A percentile compares a stretch with the other conserved stretches of the same genome.
These are phyloP conservation scores for Fraxinus dipetala DNA, from an alignment of 305 asterid genomes.

Conservation along the genomic window DNA sequence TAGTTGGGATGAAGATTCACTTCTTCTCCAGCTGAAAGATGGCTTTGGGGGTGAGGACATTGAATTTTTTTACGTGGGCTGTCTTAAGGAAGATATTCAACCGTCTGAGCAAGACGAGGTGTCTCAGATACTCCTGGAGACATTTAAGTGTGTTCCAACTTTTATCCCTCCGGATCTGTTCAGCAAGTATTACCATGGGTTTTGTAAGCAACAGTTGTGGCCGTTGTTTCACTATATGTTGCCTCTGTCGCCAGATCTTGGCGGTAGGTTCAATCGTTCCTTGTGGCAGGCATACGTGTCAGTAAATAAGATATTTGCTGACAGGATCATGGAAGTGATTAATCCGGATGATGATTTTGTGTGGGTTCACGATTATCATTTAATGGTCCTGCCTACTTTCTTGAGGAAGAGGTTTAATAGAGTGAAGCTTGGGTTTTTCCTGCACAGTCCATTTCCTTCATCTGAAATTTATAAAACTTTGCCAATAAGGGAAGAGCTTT, in stretches of 20 bases:
- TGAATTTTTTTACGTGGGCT: slow-evolving; percentile 78
- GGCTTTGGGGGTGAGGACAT: slow-evolving; percentile 67
- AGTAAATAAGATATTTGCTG: slow-evolving; percentile 84
- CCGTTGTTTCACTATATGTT: slow-evolving; percentile 88
- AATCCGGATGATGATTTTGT: slow-evolving; percentile 88
- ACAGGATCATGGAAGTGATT: slow-evolving; percentile 88
- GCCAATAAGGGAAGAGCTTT: slow-evolving; percentile 74
- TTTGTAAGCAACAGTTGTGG: slow-evolving; percentile 88
- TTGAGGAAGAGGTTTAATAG: slow-evolving; percentile 83
- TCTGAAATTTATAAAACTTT: slow-evolving; percentile 78
- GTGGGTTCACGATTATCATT: slow-evolving; percentile 87
- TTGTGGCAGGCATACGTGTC: slow-evolving; percentile 92
- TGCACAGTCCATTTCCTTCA: slow-evolving; percentile 83
- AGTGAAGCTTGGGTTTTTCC: slow-evolving; percentile 81
- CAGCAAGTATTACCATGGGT: slow-evolving; percentile 70
- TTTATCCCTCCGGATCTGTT: slow-evolving; percentile 72
- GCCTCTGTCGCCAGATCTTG: slow-evolving; percentile 82
- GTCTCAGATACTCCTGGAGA: slow-evolving; percentile 71
- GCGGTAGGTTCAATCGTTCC: slow-evolving; percentile 72
- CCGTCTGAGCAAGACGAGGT: slow-evolving; percentile 87
- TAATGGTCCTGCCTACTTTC: slow-evolving; percentile 85
- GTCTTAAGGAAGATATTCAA: slow-evolving; percentile 84
- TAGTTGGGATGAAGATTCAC: slow-evolving; percentile 79
- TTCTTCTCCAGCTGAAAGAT: slow-evolving; percentile 73
- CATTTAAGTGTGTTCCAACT: slow-evolving; percentile 78